Percentiles rank a stretch among this genome's conserved stretches.
phyloP scores from a whole-genome alignment of 2,329 filamentous ascomycete species.

The Graphilbum fragrans region DNA sequence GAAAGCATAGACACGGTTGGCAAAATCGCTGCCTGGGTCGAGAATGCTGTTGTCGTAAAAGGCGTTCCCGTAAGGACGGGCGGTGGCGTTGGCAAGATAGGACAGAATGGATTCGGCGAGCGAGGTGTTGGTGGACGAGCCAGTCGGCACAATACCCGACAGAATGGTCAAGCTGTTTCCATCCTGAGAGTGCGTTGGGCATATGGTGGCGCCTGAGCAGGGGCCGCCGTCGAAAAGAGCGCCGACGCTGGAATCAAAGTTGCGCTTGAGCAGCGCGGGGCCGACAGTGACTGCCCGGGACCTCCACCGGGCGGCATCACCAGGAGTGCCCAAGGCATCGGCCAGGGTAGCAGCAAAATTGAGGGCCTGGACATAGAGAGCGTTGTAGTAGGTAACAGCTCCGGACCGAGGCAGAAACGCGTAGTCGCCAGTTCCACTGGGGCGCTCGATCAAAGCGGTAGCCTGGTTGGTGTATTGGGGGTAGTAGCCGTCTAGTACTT shows the following conservation, averaged over 20 bases:
- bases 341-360: slow-evolving; percentile 30
- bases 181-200: slow-evolving; percentile 32
- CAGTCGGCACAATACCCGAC: slow-evolving; percentile 17
- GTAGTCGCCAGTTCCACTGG: slow-evolving; percentile 34
- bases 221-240: slow-evolving; percentile 32
- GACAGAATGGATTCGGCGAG: slow-evolving; percentile 21
- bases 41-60: slow-evolving; percentile 36
- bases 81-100: slow-evolving; percentile 24
- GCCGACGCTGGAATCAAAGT: slow-evolving; percentile 28
- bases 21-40: slow-evolving; percentile 19
- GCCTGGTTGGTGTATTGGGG: slow-evolving; percentile 24
- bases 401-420: slow-evolving; percentile 35
- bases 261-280: slow-evolving; percentile 21
- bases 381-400: slow-evolving; percentile 39
- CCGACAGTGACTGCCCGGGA: slow-evolving; percentile 22
- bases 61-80: slow-evolving; percentile 32
- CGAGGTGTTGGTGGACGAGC: slow-evolving; percentile 13
- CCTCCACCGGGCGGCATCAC: slow-evolving; percentile 27
- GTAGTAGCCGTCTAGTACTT: slow-evolving; percentile 33
- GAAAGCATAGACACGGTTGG: slow-evolving; percentile 36
- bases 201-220: slow-evolving; percentile 15
- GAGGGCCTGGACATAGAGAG: slow-evolving; percentile 34
- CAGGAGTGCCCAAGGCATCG: slow-evolving; percentile 14
- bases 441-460: slow-evolving; percentile 28
- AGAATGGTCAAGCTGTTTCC: slow-evolving; percentile 36